These are phyloP conservation scores for Picochlorum sp. DNA, from an alignment of 139 green algal species.

Conservation along the genomic window DNA sequence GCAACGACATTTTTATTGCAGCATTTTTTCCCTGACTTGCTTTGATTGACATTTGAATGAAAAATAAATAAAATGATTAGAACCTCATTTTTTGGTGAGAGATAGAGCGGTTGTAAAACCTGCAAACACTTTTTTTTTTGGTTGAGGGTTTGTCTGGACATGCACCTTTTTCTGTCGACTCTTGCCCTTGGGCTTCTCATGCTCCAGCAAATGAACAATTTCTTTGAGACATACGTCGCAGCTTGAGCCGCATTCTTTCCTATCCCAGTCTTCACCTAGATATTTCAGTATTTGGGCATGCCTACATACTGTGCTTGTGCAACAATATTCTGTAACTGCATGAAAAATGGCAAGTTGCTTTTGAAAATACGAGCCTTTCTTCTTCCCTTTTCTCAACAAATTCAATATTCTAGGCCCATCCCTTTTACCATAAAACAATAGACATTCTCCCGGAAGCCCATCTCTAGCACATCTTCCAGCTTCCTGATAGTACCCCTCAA, in stretches of 20 bases:
- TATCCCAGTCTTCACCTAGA: conserved; percentile 36
- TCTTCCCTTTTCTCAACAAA: conserved; percentile 9
- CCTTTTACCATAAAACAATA: conserved; percentile 35
- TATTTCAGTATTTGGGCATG: conserved; percentile 42
- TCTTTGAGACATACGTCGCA: conserved; percentile 30
- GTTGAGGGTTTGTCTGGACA: too few species aligned
- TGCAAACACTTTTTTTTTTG: too few species aligned
- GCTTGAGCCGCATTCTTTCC: conserved; percentile 8
- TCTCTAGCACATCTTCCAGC: conserved; percentile 63
- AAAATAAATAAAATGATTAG: too few species aligned
- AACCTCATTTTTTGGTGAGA: too few species aligned
- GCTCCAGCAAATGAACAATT: conserved; percentile 2
- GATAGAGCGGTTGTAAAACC: too few species aligned
- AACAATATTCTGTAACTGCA: conserved; percentile 35
- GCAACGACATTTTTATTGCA: too few species aligned
- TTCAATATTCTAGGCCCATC: conserved; percentile 39
- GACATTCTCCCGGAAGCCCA: conserved; percentile 43
- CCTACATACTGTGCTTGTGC: conserved; percentile 27
- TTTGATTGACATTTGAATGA: too few species aligned
- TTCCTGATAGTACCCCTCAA: conserved; percentile 62
- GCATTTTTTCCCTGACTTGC: too few species aligned
- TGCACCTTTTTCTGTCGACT: too few species aligned
- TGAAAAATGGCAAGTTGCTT: conserved; percentile 37
- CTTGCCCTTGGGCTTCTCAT: not conserved
- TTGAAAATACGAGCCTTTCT: conserved; percentile 27